Percentiles rank a stretch among this genome's conserved stretches.
phyloP scores from a whole-genome alignment of 768 basidiomycete genomes.

The Termitomyces sp. region DNA sequence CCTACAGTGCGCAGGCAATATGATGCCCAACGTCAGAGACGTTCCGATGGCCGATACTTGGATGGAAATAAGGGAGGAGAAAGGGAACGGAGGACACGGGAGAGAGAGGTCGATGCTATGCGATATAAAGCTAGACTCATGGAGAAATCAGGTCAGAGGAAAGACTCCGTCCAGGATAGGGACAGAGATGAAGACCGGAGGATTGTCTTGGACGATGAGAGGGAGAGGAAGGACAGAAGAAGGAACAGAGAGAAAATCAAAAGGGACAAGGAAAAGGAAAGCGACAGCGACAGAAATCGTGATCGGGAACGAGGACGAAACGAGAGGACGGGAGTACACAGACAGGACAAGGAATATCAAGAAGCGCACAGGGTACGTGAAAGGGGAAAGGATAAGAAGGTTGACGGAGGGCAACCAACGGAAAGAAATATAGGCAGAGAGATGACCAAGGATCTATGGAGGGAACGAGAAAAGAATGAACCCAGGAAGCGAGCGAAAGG shows the following conservation, averaged over 20 bases:
- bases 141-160: conserved; percentile 1
- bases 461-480: conserved; percentile 7
- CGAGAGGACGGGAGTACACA: conserved; percentile 10
- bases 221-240: background rate
- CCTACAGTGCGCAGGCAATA: background rate
- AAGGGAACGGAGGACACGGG: background rate
- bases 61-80: background rate
- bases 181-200: conserved; percentile 11
- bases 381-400: conserved; percentile 4
- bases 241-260: background rate
- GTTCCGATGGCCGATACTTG: background rate
- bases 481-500: conserved; percentile 14
- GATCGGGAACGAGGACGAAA: conserved; percentile 9
- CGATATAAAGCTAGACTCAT: conserved; percentile 9
- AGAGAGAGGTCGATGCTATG: background rate
- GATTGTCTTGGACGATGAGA: background rate
- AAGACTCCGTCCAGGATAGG: conserved; percentile 15
- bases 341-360: conserved; percentile 3
- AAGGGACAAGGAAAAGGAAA: conserved; percentile 9
- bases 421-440: conserved; percentile 9
- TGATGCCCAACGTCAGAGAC: background rate
- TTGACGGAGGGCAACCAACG: background rate
- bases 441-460: conserved; percentile 2
- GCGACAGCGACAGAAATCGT: conserved; percentile 6
- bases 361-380: conserved; percentile 4